Conservation (phyloP, 2,329 filamentous ascomycete genomes). For the Scytalidium lignicola region DNA sequence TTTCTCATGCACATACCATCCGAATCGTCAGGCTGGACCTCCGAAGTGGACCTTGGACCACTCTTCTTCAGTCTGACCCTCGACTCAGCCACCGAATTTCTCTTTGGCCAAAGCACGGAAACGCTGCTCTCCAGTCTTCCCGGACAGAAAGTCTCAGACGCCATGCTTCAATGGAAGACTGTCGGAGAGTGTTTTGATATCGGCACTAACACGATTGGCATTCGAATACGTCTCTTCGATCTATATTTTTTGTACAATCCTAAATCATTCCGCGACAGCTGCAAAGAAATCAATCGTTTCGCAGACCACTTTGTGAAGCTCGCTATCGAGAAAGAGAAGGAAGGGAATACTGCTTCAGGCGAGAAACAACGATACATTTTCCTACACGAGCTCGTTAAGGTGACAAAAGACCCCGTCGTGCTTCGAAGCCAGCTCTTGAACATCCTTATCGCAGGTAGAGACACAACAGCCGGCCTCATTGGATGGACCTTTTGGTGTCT, state of each 20-base stretch:
- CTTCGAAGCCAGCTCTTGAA: background rate
- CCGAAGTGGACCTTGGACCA: slow-evolving; percentile 54
- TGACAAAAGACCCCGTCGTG: slow-evolving; percentile 11
- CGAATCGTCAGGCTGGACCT: slow-evolving; percentile 10
- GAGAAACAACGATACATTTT: slow-evolving; percentile 32
- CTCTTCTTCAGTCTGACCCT: slow-evolving; percentile 45
- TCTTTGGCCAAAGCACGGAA: slow-evolving; percentile 47
- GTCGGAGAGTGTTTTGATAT: background rate
- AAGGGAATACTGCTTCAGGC: background rate
- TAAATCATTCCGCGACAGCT: background rate
- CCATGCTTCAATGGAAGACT: background rate
- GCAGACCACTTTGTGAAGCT: background rate
- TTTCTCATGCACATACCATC: slow-evolving; percentile 2
- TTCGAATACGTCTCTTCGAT: background rate
- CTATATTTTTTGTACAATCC: slow-evolving; percentile 1
- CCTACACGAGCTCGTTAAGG: slow-evolving; percentile 15
- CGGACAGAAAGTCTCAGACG: background rate
- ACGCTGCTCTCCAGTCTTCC: background rate
- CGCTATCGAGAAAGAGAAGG: background rate
- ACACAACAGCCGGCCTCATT: slow-evolving; percentile 41
- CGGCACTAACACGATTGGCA: background rate
- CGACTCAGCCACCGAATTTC: slow-evolving; percentile 31
- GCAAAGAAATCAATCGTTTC: background rate
- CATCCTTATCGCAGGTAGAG: slow-evolving; percentile 45
- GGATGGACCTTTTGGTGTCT: slow-evolving; percentile 42